These are phyloP conservation scores for Porphyra umbilicalis DNA, from an alignment of 31 red algal genomes.

Conservation along the genomic window DNA sequence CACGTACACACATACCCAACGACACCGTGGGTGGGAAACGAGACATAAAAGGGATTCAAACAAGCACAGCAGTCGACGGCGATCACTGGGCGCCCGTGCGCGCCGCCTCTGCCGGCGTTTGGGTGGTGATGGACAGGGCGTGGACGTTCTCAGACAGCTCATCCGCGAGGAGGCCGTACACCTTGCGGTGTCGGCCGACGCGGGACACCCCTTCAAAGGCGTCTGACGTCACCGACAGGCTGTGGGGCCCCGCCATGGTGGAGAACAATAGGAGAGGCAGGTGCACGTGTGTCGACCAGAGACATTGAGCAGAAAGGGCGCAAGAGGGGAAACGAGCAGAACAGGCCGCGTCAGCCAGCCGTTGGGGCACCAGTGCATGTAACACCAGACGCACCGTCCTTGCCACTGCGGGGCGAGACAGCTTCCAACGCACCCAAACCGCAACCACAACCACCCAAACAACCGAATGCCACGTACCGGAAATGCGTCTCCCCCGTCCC, in stretches of 20 bases:
- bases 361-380: no score
- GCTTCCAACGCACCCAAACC: no score
- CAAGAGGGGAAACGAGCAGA: background rate
- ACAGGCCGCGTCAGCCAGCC: background rate
- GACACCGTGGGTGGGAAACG: no score
- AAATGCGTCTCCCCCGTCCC: slow-evolving; percentile 62
- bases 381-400: no score
- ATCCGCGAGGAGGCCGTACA: slow-evolving; percentile 49
- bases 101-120: slow-evolving; percentile 33
- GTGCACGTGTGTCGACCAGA: no score
- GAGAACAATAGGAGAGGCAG: background rate
- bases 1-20: no score
- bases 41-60: no score
- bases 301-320: no score
- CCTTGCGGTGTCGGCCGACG: slow-evolving; percentile 41
- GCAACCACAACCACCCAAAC: background rate
- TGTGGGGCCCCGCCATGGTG: background rate
- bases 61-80: no score
- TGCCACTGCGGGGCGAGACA: no score
- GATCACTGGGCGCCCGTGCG: no score
- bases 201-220: slow-evolving; percentile 33
- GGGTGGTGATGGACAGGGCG: slow-evolving; percentile 56
- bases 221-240: slow-evolving; percentile 43
- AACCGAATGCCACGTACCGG: background rate
- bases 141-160: slow-evolving; percentile 51